These are phyloP conservation scores for Aspergillus niger DNA, from an alignment of 2,329 filamentous ascomycete species.

Conservation along the genomic window DNA sequence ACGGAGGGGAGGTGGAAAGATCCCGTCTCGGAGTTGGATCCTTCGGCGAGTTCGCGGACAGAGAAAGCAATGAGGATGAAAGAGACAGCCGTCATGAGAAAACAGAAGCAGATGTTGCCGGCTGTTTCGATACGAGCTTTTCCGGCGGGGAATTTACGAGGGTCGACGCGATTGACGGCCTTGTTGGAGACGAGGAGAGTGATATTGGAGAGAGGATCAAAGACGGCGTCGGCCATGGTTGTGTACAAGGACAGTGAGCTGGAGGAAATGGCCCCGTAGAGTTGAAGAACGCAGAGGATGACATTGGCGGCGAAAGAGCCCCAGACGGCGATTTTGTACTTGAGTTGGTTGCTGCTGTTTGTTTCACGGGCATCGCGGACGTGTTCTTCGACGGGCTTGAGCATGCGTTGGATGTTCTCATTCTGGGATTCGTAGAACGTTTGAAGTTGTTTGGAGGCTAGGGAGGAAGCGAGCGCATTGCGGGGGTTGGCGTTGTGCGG, in stretches of 20 bases:
- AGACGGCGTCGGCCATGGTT: constrained; percentile 93
- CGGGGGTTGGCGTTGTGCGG: constrained; percentile 16
- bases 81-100: constrained; percentile 91
- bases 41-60: constrained; percentile 64
- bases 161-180: constrained; percentile 83
- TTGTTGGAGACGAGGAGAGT: constrained; percentile 85
- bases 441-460: constrained; percentile 52
- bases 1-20: constrained; percentile 79
- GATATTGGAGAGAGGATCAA: constrained; percentile 87
- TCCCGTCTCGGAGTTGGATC: constrained; percentile 55
- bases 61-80: constrained; percentile 91
- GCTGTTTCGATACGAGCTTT: constrained; percentile 94
- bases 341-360: constrained; percentile 75
- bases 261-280: constrained; percentile 85
- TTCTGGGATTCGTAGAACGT: constrained; percentile 91
- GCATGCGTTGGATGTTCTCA: constrained; percentile 84
- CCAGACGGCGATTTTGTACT: constrained; percentile 62
- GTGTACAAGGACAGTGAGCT: constrained; percentile 95
- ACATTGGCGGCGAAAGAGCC: constrained; percentile 78
- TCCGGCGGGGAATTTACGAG: constrained; percentile 82
- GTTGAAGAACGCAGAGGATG: constrained; percentile 73
- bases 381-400: constrained; percentile 93
- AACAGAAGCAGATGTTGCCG: constrained; percentile 95
- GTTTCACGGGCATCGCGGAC: constrained; percentile 77
- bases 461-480: constrained; percentile 22